Base-by-base conservation (phyloP, 495 filamentous ascomycete genomes). In the Xylaria longipes region DNA sequence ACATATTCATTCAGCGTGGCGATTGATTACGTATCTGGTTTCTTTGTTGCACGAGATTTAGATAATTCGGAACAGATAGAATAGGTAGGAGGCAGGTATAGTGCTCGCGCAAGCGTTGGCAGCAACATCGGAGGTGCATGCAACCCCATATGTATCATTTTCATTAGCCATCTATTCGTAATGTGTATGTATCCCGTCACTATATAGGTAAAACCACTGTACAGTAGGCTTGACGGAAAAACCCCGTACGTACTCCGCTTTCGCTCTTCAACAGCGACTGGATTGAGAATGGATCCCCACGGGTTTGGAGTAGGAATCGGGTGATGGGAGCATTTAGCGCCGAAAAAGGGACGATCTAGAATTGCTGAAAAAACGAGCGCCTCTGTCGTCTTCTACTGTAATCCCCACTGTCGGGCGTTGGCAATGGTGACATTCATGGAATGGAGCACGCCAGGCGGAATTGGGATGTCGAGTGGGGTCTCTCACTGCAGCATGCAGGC, bases 361-460 rank as follows among this genome's bases (percentile, higher is more conserved):
- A 52, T 52, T 46, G 63, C 63, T 66, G 45, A 29, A 43, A 43
- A 43, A 35, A 22, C 63, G 39, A 66, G 52, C 63, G 46, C 43
- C 45, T 52, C 29, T 31, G 14, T 52, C 1, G 20, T 52, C 25
- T 66, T 52, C 63, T 20, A 27, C 29, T 66, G 46, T 27, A 37
- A 37, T 9, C 20, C 31, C 29, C 63, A 46, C 63, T 66, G 46
- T 52, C 4, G 41, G 25, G 29, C 17, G 63, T 37, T 39, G 45
- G 9, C 33, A 15, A 33, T 63, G 25, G 68, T 52, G 68, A 45
- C 57, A 70, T 70, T 43, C 46, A 56, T 62, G 12, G 45, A 70
- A 62, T 62, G 45, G 54, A 70, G 68, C 68, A 63, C 68, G 65
- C 33, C 22, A 57, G 52, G n/a, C 31, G 20, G 35, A 54, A 52